A percentile compares a stretch with the other conserved stretches of the same genome.
Evolutionary conservation across 768 basidiomycete genomes (phyloP).

Genomic region (Fomitopsis pulvina): DNA sequence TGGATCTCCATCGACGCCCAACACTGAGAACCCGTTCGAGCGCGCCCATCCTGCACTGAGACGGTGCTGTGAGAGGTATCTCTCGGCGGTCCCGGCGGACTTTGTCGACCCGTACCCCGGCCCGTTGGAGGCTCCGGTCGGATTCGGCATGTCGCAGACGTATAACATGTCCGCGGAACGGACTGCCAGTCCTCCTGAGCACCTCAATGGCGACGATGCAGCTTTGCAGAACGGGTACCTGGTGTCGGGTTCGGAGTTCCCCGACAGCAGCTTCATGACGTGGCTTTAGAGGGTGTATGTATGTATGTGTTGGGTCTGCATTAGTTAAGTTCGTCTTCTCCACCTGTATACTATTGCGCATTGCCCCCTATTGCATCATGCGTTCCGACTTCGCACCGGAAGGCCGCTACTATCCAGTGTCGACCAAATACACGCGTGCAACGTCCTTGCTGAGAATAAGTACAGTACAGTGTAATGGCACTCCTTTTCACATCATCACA

Average conservation of each 20-base stretch:
- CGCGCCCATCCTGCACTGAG: slow-evolving; percentile 18
- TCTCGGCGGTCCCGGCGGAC: slow-evolving; percentile 10
- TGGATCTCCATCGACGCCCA: not conserved
- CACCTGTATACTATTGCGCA: not conserved
- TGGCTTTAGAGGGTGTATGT: slow-evolving; percentile 13
- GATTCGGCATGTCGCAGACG: slow-evolving; percentile 1
- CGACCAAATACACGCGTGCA: too few relatives aligned
- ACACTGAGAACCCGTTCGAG: slow-evolving; percentile 14
- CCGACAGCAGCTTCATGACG: slow-evolving; percentile 23
- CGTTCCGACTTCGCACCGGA: too few relatives aligned
- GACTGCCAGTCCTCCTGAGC: not conserved
- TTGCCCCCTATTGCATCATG: too few relatives aligned
- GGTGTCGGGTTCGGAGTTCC: slow-evolving; percentile 16
- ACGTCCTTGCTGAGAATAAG: too few relatives aligned
- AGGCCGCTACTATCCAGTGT: too few relatives aligned
- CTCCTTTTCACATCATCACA: too few relatives aligned
- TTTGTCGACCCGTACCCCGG: not conserved
- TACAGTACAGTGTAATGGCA: too few relatives aligned
- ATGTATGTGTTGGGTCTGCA: not conserved
- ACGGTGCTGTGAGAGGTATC: slow-evolving; percentile 16
- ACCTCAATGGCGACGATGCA: not conserved
- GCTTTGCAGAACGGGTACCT: slow-evolving; percentile 4
- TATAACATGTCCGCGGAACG: slow-evolving; percentile 8
- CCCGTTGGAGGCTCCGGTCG: not conserved
- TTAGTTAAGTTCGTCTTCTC: not conserved